Conservation (phyloP, 129 eudicot species). For the Lactuca saligna region DNA sequence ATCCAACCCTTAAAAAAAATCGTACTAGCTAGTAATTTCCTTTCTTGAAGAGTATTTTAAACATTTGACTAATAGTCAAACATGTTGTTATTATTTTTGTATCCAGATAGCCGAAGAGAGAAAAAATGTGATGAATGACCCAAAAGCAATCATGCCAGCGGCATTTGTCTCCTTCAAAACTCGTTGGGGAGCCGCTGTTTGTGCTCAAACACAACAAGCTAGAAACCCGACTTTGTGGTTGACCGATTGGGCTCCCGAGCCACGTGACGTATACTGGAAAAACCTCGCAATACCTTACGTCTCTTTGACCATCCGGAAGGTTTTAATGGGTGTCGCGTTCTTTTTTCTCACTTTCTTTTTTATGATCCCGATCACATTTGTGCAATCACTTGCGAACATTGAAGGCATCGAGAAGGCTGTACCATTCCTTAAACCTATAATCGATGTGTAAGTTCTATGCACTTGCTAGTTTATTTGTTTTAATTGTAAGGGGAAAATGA, state of each 20-base stretch:
- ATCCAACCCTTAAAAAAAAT: too few relatives aligned
- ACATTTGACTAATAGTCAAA: not conserved
- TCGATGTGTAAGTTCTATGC: constrained; percentile 53
- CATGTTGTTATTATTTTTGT: not conserved
- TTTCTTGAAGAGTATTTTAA: not conserved
- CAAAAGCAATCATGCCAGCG: constrained; percentile 67
- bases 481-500: too few relatives aligned
- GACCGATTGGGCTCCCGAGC: constrained; percentile 91
- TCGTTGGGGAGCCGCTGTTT: constrained; percentile 91
- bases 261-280: constrained; percentile 78
- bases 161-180: constrained; percentile 85
- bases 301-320: constrained; percentile 58
- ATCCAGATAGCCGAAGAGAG: constrained; percentile 74
- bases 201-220: constrained; percentile 83
- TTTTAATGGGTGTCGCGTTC: constrained; percentile 59
- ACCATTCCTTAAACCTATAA: constrained; percentile 58
- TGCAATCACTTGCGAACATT: constrained; percentile 78
- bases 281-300: constrained; percentile 79
- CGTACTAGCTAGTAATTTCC: not conserved
- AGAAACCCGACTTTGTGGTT: constrained; percentile 79
- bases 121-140: constrained; percentile 50
- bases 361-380: constrained; percentile 75
- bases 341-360: constrained; percentile 84
- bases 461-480: not conserved
- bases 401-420: constrained; percentile 66